Percentiles rank a stretch among this genome's conserved stretches.
Evolutionary conservation across 2,329 filamentous ascomycete genomes (phyloP).

Genomic region (Aulographum hederae): DNA sequence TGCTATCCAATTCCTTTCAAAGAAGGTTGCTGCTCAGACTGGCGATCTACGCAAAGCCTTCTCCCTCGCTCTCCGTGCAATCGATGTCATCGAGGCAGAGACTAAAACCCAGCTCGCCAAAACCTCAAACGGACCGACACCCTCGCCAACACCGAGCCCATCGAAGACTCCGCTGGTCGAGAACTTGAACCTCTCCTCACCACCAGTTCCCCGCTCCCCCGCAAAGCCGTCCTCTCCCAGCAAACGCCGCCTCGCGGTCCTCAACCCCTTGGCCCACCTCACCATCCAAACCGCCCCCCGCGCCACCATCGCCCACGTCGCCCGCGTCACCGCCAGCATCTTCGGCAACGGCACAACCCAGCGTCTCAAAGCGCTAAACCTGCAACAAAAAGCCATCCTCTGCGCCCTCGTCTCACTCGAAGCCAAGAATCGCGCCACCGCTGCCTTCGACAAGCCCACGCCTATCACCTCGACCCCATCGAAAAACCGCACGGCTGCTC

Average conservation of each 20-base stretch:
- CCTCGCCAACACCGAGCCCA: slow-evolving; percentile 30
- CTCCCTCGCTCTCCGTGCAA: slow-evolving; percentile 74
- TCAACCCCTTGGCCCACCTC: slow-evolving; percentile 36
- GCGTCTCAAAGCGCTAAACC: slow-evolving; percentile 69
- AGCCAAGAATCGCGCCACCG: background rate
- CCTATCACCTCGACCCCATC: too few relatives aligned
- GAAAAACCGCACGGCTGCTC: slow-evolving; percentile 31
- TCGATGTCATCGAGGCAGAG: slow-evolving; percentile 78
- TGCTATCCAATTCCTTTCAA: slow-evolving; percentile 82
- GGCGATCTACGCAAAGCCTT: slow-evolving; percentile 91
- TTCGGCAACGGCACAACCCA: slow-evolving; percentile 82
- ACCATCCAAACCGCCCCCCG: slow-evolving; percentile 69
- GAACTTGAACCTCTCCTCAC: slow-evolving; percentile 56
- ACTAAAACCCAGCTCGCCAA: slow-evolving; percentile 48
- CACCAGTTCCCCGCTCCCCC: slow-evolving; percentile 22
- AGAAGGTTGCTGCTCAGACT: slow-evolving; percentile 86
- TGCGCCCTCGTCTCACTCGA: slow-evolving; percentile 43
- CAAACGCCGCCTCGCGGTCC: slow-evolving; percentile 24
- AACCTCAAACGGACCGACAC: slow-evolving; percentile 21
- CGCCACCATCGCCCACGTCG: slow-evolving; percentile 78
- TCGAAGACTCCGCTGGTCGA: slow-evolving; percentile 64
- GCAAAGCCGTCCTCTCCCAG: slow-evolving; percentile 12
- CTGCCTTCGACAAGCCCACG: slow-evolving; percentile 15
- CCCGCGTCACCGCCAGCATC: slow-evolving; percentile 72
- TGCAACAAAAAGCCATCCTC: slow-evolving; percentile 90